Evolutionary conservation across 805 yeast genomes (phyloP).

Genomic region (Lipomyces orientalis): DNA sequence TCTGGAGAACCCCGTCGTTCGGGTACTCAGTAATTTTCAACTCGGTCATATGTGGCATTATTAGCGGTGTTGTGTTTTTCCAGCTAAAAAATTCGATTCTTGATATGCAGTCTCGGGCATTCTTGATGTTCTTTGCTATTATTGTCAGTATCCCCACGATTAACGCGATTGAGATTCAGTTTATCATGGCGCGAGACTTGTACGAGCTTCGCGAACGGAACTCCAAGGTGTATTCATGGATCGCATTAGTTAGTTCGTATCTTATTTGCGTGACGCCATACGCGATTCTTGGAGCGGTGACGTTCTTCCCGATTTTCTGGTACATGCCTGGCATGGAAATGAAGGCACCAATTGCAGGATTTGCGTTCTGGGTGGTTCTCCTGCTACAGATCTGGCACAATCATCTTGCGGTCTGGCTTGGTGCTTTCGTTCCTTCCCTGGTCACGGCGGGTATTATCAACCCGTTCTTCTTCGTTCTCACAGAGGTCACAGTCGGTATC

Average conservation of each 20-base stretch:
- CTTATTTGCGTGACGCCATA: slow-evolving; percentile 15
- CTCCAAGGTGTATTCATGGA: slow-evolving; percentile 71
- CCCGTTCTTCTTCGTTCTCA: slow-evolving; percentile 61
- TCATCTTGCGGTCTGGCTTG: slow-evolving; percentile 53
- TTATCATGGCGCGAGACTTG: slow-evolving; percentile 62
- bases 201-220: slow-evolving; percentile 77
- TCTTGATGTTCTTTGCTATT: slow-evolving; percentile 47
- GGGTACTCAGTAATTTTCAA: slow-evolving; percentile 17
- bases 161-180: slow-evolving; percentile 47
- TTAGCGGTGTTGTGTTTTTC: slow-evolving; percentile 53
- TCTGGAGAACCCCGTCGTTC: slow-evolving; percentile 57
- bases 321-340: slow-evolving; percentile 77
- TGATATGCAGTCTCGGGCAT: slow-evolving; percentile 62
- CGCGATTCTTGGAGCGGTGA: slow-evolving; percentile 58
- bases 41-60: slow-evolving; percentile 8
- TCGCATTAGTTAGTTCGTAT: slow-evolving; percentile 14
- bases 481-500: slow-evolving; percentile 79
- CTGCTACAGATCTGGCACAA: slow-evolving; percentile 23
- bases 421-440: slow-evolving; percentile 47
- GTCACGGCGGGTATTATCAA: slow-evolving; percentile 58
- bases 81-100: slow-evolving; percentile 69
- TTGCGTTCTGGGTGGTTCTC: slow-evolving; percentile 51
- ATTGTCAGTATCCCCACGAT: slow-evolving; percentile 15
- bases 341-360: slow-evolving; percentile 49
- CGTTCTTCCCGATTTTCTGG: slow-evolving; percentile 63